phyloP scores from a whole-genome alignment of 148 eudicot genomes.

The Rhododendron molle region DNA sequence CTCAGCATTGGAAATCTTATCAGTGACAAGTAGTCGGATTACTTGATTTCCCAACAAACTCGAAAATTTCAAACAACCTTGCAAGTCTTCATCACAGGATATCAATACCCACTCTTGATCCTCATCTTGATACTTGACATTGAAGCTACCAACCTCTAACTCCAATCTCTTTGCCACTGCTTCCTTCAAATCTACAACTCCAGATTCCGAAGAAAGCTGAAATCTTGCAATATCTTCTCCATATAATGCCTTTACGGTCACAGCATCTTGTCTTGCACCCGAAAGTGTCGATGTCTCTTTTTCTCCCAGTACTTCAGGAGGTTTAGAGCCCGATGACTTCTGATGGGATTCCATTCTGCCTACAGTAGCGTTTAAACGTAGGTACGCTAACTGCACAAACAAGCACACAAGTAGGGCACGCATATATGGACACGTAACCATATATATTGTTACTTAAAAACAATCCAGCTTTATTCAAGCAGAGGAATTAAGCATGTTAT shows the following conservation, averaged over 20 bases:
- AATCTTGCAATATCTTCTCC: constrained; percentile 61
- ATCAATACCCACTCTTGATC: constrained; percentile 72
- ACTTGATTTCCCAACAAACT: constrained; percentile 35
- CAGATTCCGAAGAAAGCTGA: constrained; percentile 41
- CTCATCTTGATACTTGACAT: constrained; percentile 70
- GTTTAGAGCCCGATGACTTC: not conserved
- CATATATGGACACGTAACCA: not conserved
- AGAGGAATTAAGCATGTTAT: not conserved
- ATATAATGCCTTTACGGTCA: constrained; percentile 8
- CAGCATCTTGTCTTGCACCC: not conserved
- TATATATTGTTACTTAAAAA: not conserved
- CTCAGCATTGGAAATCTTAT: constrained; percentile 44
- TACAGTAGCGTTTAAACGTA: not conserved
- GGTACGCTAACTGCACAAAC: not conserved
- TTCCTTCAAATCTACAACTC: constrained; percentile 49
- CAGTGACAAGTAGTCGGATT: constrained; percentile 30
- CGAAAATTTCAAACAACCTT: constrained; percentile 47
- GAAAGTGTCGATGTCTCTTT: not conserved
- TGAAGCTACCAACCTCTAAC: constrained; percentile 42
- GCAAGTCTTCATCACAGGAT: constrained; percentile 64
- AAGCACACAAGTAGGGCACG: not conserved
- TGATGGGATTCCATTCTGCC: not conserved
- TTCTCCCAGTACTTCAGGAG: not conserved
- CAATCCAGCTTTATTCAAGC: not conserved
- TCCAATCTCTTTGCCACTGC: constrained; percentile 71